These are phyloP conservation scores for Solanum virginianum DNA, from an alignment of 257 asterid species.

Conservation along the genomic window DNA sequence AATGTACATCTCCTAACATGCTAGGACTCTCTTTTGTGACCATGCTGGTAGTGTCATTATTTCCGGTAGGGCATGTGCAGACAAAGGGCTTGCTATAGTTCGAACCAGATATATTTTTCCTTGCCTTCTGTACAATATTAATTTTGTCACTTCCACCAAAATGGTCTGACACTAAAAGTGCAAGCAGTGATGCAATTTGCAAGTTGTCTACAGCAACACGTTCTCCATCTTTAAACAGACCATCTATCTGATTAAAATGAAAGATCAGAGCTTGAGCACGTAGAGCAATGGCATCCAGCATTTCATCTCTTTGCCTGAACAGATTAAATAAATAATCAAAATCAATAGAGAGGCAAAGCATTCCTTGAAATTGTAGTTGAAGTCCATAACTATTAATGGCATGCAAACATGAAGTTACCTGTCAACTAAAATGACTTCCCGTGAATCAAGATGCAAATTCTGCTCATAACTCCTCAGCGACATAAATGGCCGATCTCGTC, in stretches of 20 bases:
- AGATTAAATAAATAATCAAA: slow-evolving; percentile 5
- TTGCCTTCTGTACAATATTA: slow-evolving; percentile 42
- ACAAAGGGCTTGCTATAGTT: slow-evolving; percentile 63
- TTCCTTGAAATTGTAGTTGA: background rate
- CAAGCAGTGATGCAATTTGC: slow-evolving; percentile 77
- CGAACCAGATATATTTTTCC: slow-evolving; percentile 71
- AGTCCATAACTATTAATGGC: background rate
- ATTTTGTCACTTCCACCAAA: slow-evolving; percentile 94
- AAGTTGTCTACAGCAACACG: slow-evolving; percentile 31
- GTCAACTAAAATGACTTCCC: slow-evolving; percentile 87
- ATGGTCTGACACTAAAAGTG: slow-evolving; percentile 88
- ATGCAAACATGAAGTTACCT: slow-evolving; percentile 27
- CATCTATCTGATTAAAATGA: slow-evolving; percentile 50
- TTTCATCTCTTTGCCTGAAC: slow-evolving; percentile 73
- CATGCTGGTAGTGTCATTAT: slow-evolving; percentile 12
- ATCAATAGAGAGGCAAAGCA: background rate
- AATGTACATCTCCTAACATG: slow-evolving; percentile 30
- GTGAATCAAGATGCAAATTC: slow-evolving; percentile 30
- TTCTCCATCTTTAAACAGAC: slow-evolving; percentile 16
- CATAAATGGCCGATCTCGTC: slow-evolving; percentile 88
- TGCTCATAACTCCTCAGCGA: slow-evolving; percentile 50
- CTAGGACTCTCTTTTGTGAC: slow-evolving; percentile 20
- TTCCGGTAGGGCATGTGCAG: slow-evolving; percentile 77
- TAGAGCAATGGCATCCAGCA: slow-evolving; percentile 52
- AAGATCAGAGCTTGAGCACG: slow-evolving; percentile 57